Conservation (phyloP, 2,329 filamentous ascomycete species). For the Lasiodiplodia sp. region DNA sequence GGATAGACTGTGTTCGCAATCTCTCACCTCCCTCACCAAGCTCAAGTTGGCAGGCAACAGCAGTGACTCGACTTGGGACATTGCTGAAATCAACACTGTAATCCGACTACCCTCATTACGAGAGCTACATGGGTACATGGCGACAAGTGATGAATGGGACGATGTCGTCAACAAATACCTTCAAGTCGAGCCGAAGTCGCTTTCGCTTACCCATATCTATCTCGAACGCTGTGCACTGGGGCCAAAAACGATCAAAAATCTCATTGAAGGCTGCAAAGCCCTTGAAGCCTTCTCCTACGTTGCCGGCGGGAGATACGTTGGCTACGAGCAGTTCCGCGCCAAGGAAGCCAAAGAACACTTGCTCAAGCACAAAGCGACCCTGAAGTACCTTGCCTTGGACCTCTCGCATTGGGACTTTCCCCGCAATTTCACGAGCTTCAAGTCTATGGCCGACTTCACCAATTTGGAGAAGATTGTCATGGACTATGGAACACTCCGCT, state of each 20-base stretch:
- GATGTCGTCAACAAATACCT: neutral
- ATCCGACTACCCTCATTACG: conserved; percentile 18
- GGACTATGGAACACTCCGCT: conserved; percentile 25
- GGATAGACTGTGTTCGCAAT: conserved; percentile 1
- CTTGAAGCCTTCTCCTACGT: conserved; percentile 25
- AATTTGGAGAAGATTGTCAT: conserved; percentile 18
- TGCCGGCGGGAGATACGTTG: neutral
- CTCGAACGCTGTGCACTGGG: conserved; percentile 17
- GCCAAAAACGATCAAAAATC: neutral
- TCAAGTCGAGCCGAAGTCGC: neutral
- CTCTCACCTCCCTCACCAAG: neutral
- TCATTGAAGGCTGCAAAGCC: conserved; percentile 20
- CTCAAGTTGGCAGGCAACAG: conserved; percentile 8
- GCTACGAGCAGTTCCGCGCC: conserved; percentile 14
- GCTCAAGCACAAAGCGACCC: conserved; percentile 12
- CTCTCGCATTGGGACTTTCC: conserved; percentile 17
- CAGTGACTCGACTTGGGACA: neutral
- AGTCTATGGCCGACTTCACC: conserved; percentile 15
- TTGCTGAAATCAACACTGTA: conserved; percentile 7
- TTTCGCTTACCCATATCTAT: conserved; percentile 22
- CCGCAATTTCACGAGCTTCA: conserved; percentile 10
- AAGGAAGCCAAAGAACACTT: conserved; percentile 16
- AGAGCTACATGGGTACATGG: conserved; percentile 14
- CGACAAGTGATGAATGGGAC: conserved; percentile 4
- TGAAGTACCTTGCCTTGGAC: conserved; percentile 25